These are phyloP conservation scores for Wickerhamomyces sydowiorum DNA, from an alignment of 805 yeast genomes.

Conservation along the genomic window DNA sequence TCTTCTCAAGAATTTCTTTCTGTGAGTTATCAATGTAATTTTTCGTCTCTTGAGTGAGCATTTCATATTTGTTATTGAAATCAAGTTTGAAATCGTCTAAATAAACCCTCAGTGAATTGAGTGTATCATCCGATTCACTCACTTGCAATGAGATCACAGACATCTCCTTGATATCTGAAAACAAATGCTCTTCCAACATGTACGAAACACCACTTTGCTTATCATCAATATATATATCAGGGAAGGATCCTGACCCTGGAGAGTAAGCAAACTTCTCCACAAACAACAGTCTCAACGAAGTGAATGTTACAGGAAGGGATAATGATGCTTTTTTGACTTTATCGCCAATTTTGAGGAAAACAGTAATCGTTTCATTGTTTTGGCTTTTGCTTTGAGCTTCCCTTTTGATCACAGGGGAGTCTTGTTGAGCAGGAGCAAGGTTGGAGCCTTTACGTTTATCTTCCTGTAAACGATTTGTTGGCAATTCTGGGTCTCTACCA, in stretches of 20 bases:
- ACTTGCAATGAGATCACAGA: constrained; percentile 55
- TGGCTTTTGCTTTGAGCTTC: not conserved
- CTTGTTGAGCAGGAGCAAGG: not conserved
- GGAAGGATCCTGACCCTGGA: constrained; percentile 66
- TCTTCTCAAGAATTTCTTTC: constrained; percentile 11
- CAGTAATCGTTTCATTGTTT: constrained; percentile 2
- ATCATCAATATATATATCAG: constrained; percentile 72
- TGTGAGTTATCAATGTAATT: constrained; percentile 21
- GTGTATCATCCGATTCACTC: constrained; percentile 24
- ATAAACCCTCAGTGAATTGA: constrained; percentile 10
- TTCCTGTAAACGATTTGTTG: constrained; percentile 16
- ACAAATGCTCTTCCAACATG: constrained; percentile 68
- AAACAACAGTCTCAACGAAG: constrained; percentile 59
- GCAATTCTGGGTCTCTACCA: constrained; percentile 22
- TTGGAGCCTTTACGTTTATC: constrained; percentile 1
- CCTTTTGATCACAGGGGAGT: not conserved
- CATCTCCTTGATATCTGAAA: constrained; percentile 56
- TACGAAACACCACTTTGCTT: constrained; percentile 54
- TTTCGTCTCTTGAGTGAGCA: constrained; percentile 12
- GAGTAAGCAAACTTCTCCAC: constrained; percentile 85
- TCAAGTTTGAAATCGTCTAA: constrained; percentile 15
- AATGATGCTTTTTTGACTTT: constrained; percentile 47
- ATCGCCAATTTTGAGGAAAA: constrained; percentile 47
- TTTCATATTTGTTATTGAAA: constrained; percentile 8
- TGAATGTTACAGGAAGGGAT: constrained; percentile 27